These are phyloP conservation scores for Craspedostauros australis DNA, from an alignment of 108 stramenopile genomes.

Conservation along the genomic window DNA sequence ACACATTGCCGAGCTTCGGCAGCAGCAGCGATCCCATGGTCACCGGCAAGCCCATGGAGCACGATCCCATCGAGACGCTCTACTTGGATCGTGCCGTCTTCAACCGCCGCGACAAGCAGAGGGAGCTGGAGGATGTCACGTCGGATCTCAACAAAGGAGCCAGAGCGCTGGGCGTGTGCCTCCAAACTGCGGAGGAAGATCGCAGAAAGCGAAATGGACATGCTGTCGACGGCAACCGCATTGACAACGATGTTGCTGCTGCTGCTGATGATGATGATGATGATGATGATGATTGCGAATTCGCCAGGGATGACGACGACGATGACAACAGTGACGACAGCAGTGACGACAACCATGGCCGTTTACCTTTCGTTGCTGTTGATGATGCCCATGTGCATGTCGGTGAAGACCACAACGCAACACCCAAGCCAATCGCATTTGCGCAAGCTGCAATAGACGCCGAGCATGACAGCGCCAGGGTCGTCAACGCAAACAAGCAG, in stretches of 20 bases:
- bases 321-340: neutral
- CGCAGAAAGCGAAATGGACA: too few species aligned
- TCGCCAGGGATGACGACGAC: neutral
- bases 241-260: too few species aligned
- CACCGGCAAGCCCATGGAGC: conserved; percentile 8
- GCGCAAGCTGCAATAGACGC: too few species aligned
- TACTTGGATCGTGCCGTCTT: conserved; percentile 3
- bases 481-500: too few species aligned
- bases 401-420: too few species aligned
- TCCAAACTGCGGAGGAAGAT: neutral
- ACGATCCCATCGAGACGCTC: conserved; percentile 11
- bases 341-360: too few species aligned
- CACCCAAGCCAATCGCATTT: too few species aligned
- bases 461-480: too few species aligned
- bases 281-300: neutral
- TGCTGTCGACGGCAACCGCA: too few species aligned
- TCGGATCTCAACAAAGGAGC: conserved; percentile 17
- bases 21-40: conserved; percentile 42
- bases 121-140: conserved; percentile 12
- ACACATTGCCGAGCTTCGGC: conserved; percentile 32
- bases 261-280: too few species aligned
- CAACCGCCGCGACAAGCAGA: neutral
- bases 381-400: too few species aligned
- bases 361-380: too few species aligned
- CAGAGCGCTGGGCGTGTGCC: conserved; percentile 14